phyloP scores from a whole-genome alignment of 2,329 filamentous ascomycete genomes.

The Clonostachys byssicola region DNA sequence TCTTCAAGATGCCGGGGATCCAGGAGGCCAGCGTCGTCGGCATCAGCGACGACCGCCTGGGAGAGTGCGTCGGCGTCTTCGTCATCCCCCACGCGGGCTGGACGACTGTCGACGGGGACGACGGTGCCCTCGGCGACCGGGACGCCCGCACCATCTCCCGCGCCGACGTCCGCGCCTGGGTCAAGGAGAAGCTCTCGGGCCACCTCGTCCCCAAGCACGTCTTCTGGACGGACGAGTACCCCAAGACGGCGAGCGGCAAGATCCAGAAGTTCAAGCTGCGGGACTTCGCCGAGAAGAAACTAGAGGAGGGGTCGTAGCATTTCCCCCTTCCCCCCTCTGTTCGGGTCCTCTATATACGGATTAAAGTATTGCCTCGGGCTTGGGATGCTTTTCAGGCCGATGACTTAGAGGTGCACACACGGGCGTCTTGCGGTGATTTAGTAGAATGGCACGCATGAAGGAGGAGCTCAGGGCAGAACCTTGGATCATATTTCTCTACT shows the following conservation, averaged over 20 bases:
- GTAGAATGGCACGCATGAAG: too few species aligned
- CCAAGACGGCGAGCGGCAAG: slow-evolving; percentile 95
- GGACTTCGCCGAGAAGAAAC: slow-evolving; percentile 50
- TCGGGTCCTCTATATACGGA: too few species aligned
- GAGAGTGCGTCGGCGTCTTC: slow-evolving; percentile 85
- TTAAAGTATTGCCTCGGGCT: too few species aligned
- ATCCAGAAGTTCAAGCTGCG: slow-evolving; percentile 90
- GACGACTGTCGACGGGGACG: slow-evolving; percentile 8
- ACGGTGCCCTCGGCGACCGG: not conserved
- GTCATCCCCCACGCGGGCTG: slow-evolving; percentile 48
- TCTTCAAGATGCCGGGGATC: slow-evolving; percentile 68
- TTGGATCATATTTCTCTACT: too few species aligned
- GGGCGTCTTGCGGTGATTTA: too few species aligned
- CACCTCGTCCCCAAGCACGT: slow-evolving; percentile 85
- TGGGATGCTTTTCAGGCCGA: too few species aligned
- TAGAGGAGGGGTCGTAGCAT: slow-evolving; percentile 6
- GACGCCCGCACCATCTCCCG: slow-evolving; percentile 32
- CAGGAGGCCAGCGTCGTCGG: slow-evolving; percentile 80
- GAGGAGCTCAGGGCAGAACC: too few species aligned
- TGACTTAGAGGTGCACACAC: too few species aligned
- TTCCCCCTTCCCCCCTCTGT: not conserved
- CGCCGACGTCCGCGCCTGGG: slow-evolving; percentile 60
- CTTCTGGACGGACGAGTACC: slow-evolving; percentile 83
- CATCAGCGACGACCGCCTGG: slow-evolving; percentile 75
- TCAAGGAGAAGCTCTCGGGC: slow-evolving; percentile 60